Percentiles rank a stretch among this genome's conserved stretches.
phyloP scores from a whole-genome alignment of 495 filamentous ascomycete species.

The Hypoxylon trugodes region DNA sequence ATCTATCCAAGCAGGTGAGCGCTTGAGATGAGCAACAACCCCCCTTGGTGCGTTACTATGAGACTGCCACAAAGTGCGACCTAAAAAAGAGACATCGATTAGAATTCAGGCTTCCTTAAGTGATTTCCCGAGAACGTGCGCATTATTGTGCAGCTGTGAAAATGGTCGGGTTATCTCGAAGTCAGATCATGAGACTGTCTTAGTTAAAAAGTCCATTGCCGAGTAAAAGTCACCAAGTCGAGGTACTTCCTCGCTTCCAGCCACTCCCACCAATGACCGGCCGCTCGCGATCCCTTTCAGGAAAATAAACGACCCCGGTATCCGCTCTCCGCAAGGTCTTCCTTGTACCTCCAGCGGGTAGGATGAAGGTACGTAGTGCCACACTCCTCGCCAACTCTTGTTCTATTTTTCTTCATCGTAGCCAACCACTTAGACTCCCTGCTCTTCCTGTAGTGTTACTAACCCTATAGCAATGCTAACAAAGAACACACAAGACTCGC shows the following conservation, averaged over 20 bases:
- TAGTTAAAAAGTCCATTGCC: conserved; percentile 21
- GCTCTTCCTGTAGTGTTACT: not conserved
- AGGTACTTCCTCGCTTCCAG: conserved; percentile 38
- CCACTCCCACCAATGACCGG: conserved; percentile 35
- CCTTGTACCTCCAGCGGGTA: conserved; percentile 27
- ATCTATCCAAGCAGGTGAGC: conserved; percentile 10
- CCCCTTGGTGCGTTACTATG: conserved; percentile 15
- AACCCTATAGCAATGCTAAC: conserved; percentile 1
- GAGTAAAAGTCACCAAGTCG: conserved; percentile 29
- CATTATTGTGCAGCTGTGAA: conserved; percentile 30
- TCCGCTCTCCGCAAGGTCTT: conserved; percentile 36
- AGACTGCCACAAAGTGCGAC: conserved; percentile 30
- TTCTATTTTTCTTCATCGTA: conserved; percentile 2
- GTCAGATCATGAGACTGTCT: conserved; percentile 37
- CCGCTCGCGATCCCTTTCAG: conserved; percentile 35
- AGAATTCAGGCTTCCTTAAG: conserved; percentile 21
- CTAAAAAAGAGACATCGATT: conserved; percentile 21
- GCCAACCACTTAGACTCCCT: not conserved
- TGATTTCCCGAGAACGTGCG: conserved; percentile 34
- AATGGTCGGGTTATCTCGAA: conserved; percentile 22
- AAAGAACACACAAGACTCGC: not conserved
- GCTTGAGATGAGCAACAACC: conserved; percentile 15
- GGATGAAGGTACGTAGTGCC: conserved; percentile 23
- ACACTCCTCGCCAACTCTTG: conserved; percentile 6
- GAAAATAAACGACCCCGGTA: conserved; percentile 36